Evolutionary conservation across 75 land plant species (phyloP).

Genomic region (Cupressus sempervirens): DNA sequence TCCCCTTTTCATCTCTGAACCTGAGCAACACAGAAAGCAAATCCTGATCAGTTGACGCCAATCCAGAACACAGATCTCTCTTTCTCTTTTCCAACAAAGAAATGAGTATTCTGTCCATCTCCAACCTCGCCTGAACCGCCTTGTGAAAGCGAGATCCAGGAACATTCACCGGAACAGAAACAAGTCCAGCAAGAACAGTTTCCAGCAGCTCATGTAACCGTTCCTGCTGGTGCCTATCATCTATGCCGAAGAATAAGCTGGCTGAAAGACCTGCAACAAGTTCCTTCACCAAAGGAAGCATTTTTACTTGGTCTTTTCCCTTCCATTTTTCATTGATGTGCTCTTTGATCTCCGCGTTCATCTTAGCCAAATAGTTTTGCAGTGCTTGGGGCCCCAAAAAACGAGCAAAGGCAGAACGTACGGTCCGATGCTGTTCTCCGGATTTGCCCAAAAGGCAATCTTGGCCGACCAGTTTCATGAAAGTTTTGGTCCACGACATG

Average conservation of each 20-base stretch:
- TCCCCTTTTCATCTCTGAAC: no score
- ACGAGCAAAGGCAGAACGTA: constrained; percentile 2
- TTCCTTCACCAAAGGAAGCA: constrained; percentile 6
- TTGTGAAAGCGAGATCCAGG: no score
- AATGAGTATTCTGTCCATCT: no score
- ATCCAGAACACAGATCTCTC: no score
- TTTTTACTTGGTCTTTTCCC: background rate
- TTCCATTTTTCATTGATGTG: background rate
- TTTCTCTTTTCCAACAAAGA: no score
- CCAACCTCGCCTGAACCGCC: no score
- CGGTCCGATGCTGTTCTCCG: background rate
- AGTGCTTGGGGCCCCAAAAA: constrained; percentile 20
- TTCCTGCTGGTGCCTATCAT: no score
- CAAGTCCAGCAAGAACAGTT: no score
- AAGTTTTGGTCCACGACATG: constrained; percentile 15
- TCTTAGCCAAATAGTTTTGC: constrained; percentile 8
- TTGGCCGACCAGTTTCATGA: constrained; percentile 4
- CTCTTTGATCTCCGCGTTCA: background rate
- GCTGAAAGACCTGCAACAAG: constrained; percentile 6
- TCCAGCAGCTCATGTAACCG: no score
- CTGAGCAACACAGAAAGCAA: no score
- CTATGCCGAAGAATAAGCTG: constrained; percentile 6
- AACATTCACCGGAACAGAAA: no score
- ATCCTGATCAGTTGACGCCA: no score
- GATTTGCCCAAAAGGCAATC: background rate